These are phyloP conservation scores for Heteromeles arbutifolia DNA, from an alignment of 306 rosid species.

Conservation along the genomic window DNA sequence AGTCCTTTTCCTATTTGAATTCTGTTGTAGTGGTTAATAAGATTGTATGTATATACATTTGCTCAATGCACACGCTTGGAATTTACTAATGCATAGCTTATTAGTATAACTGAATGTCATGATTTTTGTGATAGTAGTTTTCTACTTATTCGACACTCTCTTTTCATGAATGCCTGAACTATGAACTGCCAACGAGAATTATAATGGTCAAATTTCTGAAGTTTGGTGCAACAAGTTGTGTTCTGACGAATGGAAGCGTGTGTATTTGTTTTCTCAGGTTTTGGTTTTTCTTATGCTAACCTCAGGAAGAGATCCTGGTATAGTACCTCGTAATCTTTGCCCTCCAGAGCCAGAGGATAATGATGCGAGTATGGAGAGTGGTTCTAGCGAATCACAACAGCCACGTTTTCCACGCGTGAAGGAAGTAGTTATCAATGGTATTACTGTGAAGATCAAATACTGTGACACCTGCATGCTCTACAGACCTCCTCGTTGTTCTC, in stretches of 20 bases:
- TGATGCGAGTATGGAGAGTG: conserved; percentile 23
- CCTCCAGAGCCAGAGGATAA: conserved; percentile 33
- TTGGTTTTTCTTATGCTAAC: conserved; percentile 27
- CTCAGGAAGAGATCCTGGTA: conserved; percentile 35
- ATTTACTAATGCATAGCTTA: background rate
- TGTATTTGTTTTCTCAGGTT: conserved; percentile 15
- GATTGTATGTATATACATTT: background rate
- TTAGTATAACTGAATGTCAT: background rate
- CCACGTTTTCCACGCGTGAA: conserved; percentile 15
- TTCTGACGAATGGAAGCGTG: background rate
- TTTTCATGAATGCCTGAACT: background rate
- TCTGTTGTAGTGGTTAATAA: background rate
- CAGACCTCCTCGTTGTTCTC: conserved; percentile 37
- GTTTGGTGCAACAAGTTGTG: background rate
- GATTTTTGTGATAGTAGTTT: background rate
- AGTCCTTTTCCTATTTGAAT: conserved; percentile 1
- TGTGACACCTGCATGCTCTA: conserved; percentile 40
- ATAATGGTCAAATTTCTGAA: background rate
- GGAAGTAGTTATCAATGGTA: conserved; percentile 27
- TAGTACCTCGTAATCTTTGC: conserved; percentile 29
- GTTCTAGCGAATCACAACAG: conserved; percentile 20
- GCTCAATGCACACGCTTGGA: background rate
- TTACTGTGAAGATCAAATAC: conserved; percentile 28
- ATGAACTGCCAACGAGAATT: background rate
- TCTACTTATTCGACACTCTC: background rate